Base-by-base conservation (phyloP, 2,329 filamentous ascomycete genomes). In the Penicillium aurantiogriseum region DNA sequence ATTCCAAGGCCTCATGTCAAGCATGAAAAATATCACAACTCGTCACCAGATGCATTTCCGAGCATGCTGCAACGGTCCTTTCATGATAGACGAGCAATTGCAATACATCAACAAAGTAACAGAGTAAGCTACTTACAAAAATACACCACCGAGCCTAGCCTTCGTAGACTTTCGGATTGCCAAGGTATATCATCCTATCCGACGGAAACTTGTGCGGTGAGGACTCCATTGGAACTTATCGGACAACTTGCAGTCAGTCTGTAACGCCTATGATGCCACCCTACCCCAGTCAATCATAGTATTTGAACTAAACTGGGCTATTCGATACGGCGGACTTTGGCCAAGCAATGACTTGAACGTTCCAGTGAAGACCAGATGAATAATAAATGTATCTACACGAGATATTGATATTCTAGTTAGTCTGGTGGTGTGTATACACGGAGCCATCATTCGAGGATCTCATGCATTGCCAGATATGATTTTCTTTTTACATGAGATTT, bases 11-110 rank as follows among this genome's bases (percentile, higher is more conserved):
- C 42, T 62, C 1, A 56, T 64, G 44, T 42, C 40, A 2, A 57
- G 31, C 4, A 57, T 66, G 15, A 47, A 58, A 2, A 54, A 45
- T 1, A 67, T 64, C 8, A 65, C 17, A 11, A 21, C 25, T 21
- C 25, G 3, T 40, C 25, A 25, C n/a, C 25, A 31, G 25, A 51
- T n/a, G 3, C 3, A 29, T 31, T 31, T 19, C 10, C 2, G 13
- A 40, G 3, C 11, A 51, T 29, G 2, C 11, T 9, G 15, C 25
- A 21, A 51, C 7, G 1, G 8, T 13, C 3, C 19, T 1, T 8
- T 29, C 8, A 31, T 11, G 8, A 3, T 31, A 6, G n/a, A 23
- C 1, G 13, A 31, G 6, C 36, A 31, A 19, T 13, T 40, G 36
- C 36, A 21, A 17, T 10, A 50, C 5, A 35, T 7, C 8, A 21